Conservation (phyloP, 2,329 filamentous ascomycete species). For the Colletotrichum sp. region DNA sequence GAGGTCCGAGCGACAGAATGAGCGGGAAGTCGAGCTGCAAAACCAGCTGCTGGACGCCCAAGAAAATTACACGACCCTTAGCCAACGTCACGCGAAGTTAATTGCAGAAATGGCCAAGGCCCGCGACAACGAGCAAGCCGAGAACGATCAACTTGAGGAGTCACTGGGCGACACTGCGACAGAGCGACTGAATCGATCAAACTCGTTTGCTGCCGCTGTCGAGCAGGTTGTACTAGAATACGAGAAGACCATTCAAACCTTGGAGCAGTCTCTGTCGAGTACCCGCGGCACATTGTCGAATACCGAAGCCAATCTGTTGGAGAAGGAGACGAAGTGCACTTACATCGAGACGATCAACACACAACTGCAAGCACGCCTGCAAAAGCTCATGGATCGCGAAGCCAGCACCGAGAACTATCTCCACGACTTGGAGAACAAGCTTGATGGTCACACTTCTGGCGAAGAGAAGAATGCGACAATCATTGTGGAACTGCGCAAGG, state of each 20-base stretch:
- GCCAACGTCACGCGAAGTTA: conserved; percentile 91
- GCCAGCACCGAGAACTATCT: conserved; percentile 91
- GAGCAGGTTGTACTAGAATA: conserved; percentile 97
- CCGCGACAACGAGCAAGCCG: conserved; percentile 70
- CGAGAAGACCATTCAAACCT: conserved; percentile 94
- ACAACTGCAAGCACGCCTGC: conserved; percentile 87
- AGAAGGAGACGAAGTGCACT: conserved; percentile 92
- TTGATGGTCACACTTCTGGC: conserved; percentile 88
- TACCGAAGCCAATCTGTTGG: conserved; percentile 85
- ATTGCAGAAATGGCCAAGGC: conserved; percentile 93
- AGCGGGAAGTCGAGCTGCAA: conserved; percentile 88
- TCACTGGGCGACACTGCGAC: conserved; percentile 79
- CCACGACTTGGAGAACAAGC: conserved; percentile 86
- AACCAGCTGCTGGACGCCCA: conserved; percentile 92
- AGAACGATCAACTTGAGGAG: conserved; percentile 64
- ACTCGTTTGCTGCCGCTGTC: conserved; percentile 93
- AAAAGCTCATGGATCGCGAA: conserved; percentile 92
- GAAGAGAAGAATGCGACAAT: conserved; percentile 92
- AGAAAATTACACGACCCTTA: conserved; percentile 92
- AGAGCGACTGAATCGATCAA: conserved; percentile 90
- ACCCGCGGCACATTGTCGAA: conserved; percentile 83
- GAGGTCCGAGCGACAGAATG: conserved; percentile 78
- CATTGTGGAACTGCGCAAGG: conserved; percentile 86
- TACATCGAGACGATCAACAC: conserved; percentile 92
- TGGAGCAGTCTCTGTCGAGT: conserved; percentile 90